phyloP scores from a whole-genome alignment of 805 yeast species.

The Candida khao-thaluensis region DNA sequence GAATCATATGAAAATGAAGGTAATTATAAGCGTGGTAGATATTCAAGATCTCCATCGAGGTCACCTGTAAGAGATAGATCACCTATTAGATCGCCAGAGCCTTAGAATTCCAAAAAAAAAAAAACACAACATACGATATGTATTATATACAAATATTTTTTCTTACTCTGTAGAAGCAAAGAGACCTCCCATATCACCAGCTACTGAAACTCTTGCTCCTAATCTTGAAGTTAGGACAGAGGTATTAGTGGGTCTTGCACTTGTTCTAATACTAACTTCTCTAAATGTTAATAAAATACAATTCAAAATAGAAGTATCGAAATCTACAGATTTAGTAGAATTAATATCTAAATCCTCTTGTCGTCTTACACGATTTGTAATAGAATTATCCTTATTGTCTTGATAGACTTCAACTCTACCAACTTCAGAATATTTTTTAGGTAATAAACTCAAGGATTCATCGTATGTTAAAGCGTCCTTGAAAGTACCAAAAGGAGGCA shows the following conservation, averaged over 20 bases:
- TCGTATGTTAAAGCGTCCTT: conserved; percentile 28
- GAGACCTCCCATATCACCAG: conserved; percentile 3
- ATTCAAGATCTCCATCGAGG: conserved; percentile 35
- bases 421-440: conserved; percentile 36
- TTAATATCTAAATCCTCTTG: conserved; percentile 15
- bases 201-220: conserved; percentile 9
- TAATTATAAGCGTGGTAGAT: conserved; percentile 21
- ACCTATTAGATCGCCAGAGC: conserved; percentile 26
- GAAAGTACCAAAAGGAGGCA: conserved; percentile 41
- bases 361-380: not conserved
- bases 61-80: conserved; percentile 40
- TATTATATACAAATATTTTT: no score
- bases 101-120: no score
- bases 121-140: no score
- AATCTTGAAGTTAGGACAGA: conserved; percentile 13
- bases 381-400: conserved; percentile 14
- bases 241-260: conserved; percentile 19
- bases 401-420: conserved; percentile 39
- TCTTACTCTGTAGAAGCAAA: no score
- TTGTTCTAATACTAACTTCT: conserved; percentile 28
- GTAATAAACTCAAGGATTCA: conserved; percentile 22
- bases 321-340: conserved; percentile 32
- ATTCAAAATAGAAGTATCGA: conserved; percentile 31
- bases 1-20: conserved; percentile 17
- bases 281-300: conserved; percentile 32